These are phyloP conservation scores for Chlorella variabilis DNA, from an alignment of 163 green algal genomes.

Conservation along the genomic window DNA sequence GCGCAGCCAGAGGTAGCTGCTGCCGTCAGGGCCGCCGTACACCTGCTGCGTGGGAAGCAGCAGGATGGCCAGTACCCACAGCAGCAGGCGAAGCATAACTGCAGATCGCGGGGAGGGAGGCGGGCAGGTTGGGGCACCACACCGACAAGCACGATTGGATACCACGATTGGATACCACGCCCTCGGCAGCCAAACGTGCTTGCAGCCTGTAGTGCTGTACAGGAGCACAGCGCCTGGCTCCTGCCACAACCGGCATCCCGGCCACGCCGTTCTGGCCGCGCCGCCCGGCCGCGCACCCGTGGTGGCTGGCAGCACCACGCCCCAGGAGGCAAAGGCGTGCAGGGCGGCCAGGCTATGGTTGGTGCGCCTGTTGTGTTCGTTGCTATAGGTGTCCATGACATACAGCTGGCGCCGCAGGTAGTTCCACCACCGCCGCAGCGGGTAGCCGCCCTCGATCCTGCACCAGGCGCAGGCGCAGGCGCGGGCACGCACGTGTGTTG, in stretches of 20 bases:
- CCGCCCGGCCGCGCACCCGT: constrained; percentile 37
- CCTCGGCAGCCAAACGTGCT: too few species aligned
- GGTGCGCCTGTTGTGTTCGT: constrained; percentile 65
- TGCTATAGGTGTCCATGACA: constrained; percentile 91
- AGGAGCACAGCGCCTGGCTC: too few species aligned
- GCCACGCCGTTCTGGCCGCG: too few species aligned
- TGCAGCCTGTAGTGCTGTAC: too few species aligned
- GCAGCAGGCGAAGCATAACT: constrained; percentile 35
- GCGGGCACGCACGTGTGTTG: too few species aligned
- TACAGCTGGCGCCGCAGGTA: constrained; percentile 93
- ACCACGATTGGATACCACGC: too few species aligned
- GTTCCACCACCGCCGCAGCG: constrained; percentile 81
- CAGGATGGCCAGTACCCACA: constrained; percentile 43
- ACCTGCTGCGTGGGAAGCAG: constrained; percentile 56
- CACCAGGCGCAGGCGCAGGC: too few species aligned
- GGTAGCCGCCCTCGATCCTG: constrained; percentile 55
- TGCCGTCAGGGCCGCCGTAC: constrained; percentile 42
- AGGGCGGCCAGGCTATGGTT: constrained; percentile 80
- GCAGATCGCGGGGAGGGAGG: not conserved
- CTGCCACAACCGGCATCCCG: too few species aligned
- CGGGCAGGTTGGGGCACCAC: not conserved
- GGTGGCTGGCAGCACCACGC: constrained; percentile 60
- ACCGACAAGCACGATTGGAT: too few species aligned
- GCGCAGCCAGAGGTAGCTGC: constrained; percentile 45
- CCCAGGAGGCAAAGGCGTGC: constrained; percentile 76